Conservation (phyloP, 805 yeast species). For the Metschnikowia corniflorae region DNA sequence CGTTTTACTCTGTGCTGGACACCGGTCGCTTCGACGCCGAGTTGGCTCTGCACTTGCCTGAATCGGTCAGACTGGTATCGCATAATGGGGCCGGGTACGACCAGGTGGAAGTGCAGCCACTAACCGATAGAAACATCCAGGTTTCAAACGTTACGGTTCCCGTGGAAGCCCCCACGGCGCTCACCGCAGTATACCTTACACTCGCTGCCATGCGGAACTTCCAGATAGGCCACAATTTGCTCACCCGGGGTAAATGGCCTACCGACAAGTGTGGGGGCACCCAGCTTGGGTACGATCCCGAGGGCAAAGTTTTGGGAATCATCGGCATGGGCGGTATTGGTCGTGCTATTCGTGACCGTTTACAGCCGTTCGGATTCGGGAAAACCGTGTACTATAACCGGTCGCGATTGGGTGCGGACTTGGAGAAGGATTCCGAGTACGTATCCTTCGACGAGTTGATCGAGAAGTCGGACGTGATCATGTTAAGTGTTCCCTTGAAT, state of each 20-base stretch:
- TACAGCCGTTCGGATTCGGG: conserved; percentile 72
- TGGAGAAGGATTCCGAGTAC: conserved; percentile 69
- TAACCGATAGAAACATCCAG: conserved; percentile 52
- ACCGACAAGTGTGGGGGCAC: conserved; percentile 44
- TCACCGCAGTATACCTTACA: conserved; percentile 59
- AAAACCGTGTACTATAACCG: conserved; percentile 75
- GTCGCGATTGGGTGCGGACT: conserved; percentile 50
- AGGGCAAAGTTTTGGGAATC: conserved; percentile 72
- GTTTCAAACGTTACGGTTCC: conserved; percentile 64
- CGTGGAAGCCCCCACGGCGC: conserved; percentile 71
- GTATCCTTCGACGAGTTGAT: conserved; percentile 69
- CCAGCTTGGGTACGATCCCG: conserved; percentile 70
- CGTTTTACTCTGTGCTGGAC: conserved; percentile 46
- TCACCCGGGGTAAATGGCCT: conserved; percentile 62
- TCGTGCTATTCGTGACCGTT: conserved; percentile 67
- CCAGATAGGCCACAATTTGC: conserved; percentile 51
- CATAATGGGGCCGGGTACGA: conserved; percentile 79
- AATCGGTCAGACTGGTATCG: conserved; percentile 47
- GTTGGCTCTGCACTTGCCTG: conserved; percentile 51
- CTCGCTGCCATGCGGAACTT: conserved; percentile 67
- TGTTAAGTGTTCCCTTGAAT: conserved; percentile 77
- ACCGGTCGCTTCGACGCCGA: conserved; percentile 70
- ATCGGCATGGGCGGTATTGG: conserved; percentile 92
- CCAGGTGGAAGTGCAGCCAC: conserved; percentile 57
- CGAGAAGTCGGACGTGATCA: conserved; percentile 60